Conservation (phyloP, 2,329 filamentous ascomycete genomes). For the Calonectria pteridis region DNA sequence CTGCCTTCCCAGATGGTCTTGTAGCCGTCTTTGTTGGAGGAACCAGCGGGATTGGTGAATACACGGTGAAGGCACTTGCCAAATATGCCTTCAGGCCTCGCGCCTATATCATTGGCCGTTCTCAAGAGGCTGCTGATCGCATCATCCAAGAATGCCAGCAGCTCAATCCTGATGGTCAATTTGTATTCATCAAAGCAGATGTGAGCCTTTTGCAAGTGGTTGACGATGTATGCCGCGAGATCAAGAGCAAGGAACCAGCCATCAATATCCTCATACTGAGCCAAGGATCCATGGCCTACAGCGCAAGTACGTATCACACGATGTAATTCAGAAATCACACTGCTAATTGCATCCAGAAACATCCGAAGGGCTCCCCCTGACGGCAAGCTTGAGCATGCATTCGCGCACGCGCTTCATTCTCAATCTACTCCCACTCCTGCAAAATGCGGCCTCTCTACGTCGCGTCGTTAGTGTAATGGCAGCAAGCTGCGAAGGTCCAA, state of each 20-base stretch:
- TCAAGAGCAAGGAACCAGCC: background rate
- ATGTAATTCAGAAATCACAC: background rate
- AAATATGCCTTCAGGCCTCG: background rate
- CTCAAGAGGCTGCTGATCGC: background rate
- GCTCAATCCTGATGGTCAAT: background rate
- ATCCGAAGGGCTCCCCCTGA: background rate
- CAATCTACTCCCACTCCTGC: background rate
- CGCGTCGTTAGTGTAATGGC: background rate
- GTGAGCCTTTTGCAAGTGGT: background rate
- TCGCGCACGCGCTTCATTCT: slow-evolving; percentile 1
- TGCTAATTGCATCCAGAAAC: background rate
- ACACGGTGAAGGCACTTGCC: background rate
- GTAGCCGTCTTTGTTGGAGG: slow-evolving; percentile 7
- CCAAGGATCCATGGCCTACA: slow-evolving; percentile 7
- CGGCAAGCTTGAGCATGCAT: background rate
- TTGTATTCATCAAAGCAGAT: background rate
- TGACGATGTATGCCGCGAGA: background rate
- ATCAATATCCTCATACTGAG: background rate
- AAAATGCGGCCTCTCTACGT: background rate
- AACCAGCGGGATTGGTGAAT: background rate
- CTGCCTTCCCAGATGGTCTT: background rate
- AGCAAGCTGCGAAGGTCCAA: background rate
- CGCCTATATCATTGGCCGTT: slow-evolving; percentile 1
- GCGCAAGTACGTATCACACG: background rate
- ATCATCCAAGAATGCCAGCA: slow-evolving; percentile 1